Base-by-base conservation (phyloP, 225 moss, liverwort and hornwort species). In the Pleurozium schreberi region DNA sequence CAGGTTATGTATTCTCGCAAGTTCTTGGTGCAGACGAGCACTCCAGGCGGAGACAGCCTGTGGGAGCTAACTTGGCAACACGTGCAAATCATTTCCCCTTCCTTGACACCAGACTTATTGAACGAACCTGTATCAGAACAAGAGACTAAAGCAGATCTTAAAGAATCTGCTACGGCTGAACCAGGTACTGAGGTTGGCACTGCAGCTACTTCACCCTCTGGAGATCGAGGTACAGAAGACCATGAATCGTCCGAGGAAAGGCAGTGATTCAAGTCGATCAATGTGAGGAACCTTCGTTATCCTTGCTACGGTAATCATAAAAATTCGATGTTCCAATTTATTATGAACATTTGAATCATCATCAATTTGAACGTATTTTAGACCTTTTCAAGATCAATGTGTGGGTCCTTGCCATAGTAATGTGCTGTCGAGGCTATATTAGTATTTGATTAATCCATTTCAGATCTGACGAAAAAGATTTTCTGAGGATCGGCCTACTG, bases 1-100 rank as follows among this genome's bases (percentile, higher is more conserved):
- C 87, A 94, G 93, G 93, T 94, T 79, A 98, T 98, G 98, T 92
- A 98, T 87, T 93, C 93, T 86, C 77, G 91, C 50, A 96, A 95
- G 93, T 93, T 92, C 66, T 95, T 98, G 92, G 95, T 94, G 81
- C 92, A 94, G 87, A 74, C 93, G 74, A 95, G 91, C 90, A 92
- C 97, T 83, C 85, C 95, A 64, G 89, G 87, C 49, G 94, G 95
- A 73, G 98, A 96, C 80, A 97, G 97, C 89, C 91, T 98, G 71
- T 98, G 98, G 98, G 97, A 98, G 86, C 92, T 96, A 87, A 98
- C 97, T 59, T 98, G 97, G 97, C 97, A 93, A 88, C 97, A 95
- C 89, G 96, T 97, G 49, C 93, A 96, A 87, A 92, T 90, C 31
- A 98, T 96, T 63, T 91, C 94, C 33, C 95, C 97, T 84, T 91